phyloP scores from a whole-genome alignment of 2,329 filamentous ascomycete species.

The Nannizziopsis barbatae region DNA sequence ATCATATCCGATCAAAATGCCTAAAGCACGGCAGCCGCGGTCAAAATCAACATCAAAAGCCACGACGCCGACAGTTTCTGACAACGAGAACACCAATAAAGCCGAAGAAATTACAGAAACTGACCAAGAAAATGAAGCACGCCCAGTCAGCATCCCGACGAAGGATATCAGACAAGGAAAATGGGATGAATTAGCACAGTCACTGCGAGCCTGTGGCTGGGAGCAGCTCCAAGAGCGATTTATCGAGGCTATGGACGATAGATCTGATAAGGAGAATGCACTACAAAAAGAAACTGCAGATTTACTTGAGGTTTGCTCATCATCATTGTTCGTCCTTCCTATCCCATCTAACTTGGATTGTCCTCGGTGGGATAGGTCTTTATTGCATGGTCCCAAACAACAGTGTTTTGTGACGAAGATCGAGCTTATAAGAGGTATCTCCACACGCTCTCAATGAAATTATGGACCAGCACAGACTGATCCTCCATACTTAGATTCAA shows the following conservation, averaged over 20 bases:
- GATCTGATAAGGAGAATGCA: constrained; percentile 52
- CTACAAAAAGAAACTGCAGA: constrained; percentile 56
- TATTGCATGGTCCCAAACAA: constrained; percentile 63
- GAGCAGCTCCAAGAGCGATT: constrained; percentile 61
- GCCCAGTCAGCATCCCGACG: neutral
- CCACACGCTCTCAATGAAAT: constrained; percentile 11
- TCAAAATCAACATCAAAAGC: constrained; percentile 5
- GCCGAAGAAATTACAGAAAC: neutral
- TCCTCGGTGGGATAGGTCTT: constrained; percentile 53
- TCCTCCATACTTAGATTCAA: constrained; percentile 47
- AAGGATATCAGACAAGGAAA: constrained; percentile 1
- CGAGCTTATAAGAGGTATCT: constrained; percentile 62
- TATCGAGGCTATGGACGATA: constrained; percentile 51
- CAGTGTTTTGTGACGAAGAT: constrained; percentile 60
- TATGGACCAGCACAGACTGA: neutral
- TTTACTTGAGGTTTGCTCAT: constrained; percentile 49
- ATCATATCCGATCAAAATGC: neutral
- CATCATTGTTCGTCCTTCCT: neutral
- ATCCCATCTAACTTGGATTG: neutral
- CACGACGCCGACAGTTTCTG: neutral
- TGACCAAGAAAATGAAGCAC: neutral
- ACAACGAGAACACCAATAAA: neutral
- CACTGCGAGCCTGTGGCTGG: constrained; percentile 59
- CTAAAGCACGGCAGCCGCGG: constrained; percentile 1
- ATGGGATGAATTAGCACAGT: constrained; percentile 8